phyloP scores from a whole-genome alignment of 768 basidiomycete genomes.

The Trametes cubensis region DNA sequence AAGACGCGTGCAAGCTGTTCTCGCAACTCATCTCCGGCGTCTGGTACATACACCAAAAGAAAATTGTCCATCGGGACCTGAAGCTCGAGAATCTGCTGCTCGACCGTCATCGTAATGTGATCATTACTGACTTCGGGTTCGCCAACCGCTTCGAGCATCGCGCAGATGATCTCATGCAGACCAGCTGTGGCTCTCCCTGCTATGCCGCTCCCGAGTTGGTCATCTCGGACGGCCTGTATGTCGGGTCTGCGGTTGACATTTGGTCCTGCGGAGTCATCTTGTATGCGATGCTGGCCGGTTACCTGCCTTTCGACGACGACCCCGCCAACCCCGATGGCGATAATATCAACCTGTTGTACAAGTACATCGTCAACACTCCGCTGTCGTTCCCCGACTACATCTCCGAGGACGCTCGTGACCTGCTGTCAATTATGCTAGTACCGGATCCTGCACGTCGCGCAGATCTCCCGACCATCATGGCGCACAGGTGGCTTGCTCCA shows the following conservation, averaged over 20 bases:
- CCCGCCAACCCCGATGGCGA: slow-evolving; percentile 98
- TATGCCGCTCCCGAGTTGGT: slow-evolving; percentile 98
- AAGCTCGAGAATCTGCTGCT: slow-evolving; percentile 98
- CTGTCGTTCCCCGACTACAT: slow-evolving; percentile 98
- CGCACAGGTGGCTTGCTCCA: slow-evolving; percentile 80
- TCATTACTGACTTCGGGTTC: slow-evolving; percentile 99
- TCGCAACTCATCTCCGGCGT: slow-evolving; percentile 98
- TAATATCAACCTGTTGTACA: slow-evolving; percentile 98
- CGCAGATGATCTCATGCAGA: slow-evolving; percentile 96
- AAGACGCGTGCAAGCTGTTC: slow-evolving; percentile 93
- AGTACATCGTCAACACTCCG: slow-evolving; percentile 97
- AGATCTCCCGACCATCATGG: slow-evolving; percentile 78
- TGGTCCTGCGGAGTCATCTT: slow-evolving; percentile 97
- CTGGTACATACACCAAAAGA: slow-evolving; percentile 98
- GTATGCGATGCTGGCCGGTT: slow-evolving; percentile 96
- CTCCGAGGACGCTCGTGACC: slow-evolving; percentile 77
- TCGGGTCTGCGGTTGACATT: slow-evolving; percentile 97
- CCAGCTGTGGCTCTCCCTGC: slow-evolving; percentile 95
- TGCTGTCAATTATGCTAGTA: slow-evolving; percentile 91
- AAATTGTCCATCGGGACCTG: slow-evolving; percentile 98
- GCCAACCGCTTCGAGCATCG: slow-evolving; percentile 96
- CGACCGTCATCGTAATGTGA: slow-evolving; percentile 96
- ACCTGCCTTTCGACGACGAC: slow-evolving; percentile 99
- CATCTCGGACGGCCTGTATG: slow-evolving; percentile 95
- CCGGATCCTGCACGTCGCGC: slow-evolving; percentile 85